Evolutionary conservation across 2,329 filamentous ascomycete genomes (phyloP).

Genomic region (Phialophora verrucosa): DNA sequence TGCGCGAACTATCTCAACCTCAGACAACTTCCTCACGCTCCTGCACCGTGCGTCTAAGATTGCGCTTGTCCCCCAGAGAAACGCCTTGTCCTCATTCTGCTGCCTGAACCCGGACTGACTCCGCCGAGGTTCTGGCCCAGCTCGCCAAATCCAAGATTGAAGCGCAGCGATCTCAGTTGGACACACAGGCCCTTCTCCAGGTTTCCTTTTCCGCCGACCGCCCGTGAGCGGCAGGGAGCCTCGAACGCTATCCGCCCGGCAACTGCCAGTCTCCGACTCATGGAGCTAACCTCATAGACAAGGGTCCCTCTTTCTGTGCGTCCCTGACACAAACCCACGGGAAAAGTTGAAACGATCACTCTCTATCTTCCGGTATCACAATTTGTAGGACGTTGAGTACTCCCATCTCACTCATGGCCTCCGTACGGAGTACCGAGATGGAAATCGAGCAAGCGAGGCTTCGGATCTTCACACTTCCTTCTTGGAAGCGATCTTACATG

Average conservation of each 20-base stretch:
- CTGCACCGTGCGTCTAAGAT: slow-evolving; percentile 20
- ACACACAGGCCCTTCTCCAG: neutral
- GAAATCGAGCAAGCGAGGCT: slow-evolving; percentile 16
- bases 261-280: slow-evolving; percentile 17
- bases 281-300: neutral
- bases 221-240: neutral
- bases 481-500: slow-evolving; percentile 13
- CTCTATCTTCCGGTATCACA: slow-evolving; percentile 31
- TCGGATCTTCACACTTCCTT: slow-evolving; percentile 34
- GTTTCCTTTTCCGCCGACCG: neutral
- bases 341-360: slow-evolving; percentile 29
- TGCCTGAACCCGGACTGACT: too few relatives aligned
- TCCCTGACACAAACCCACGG: slow-evolving; percentile 27
- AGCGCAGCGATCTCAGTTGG: neutral
- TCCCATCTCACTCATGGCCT: slow-evolving; percentile 3
- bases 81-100: neutral
- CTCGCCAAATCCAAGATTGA: slow-evolving; percentile 9
- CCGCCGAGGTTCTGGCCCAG: slow-evolving; percentile 5
- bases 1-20: slow-evolving; percentile 2
- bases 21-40: slow-evolving; percentile 17
- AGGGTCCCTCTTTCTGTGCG: slow-evolving; percentile 4
- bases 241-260: slow-evolving; percentile 3
- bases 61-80: neutral
- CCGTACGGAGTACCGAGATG: slow-evolving; percentile 21
- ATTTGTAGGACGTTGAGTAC: slow-evolving; percentile 29